These are phyloP conservation scores for Solanum medicagineum DNA, from an alignment of 257 asterid species.

Conservation along the genomic window DNA sequence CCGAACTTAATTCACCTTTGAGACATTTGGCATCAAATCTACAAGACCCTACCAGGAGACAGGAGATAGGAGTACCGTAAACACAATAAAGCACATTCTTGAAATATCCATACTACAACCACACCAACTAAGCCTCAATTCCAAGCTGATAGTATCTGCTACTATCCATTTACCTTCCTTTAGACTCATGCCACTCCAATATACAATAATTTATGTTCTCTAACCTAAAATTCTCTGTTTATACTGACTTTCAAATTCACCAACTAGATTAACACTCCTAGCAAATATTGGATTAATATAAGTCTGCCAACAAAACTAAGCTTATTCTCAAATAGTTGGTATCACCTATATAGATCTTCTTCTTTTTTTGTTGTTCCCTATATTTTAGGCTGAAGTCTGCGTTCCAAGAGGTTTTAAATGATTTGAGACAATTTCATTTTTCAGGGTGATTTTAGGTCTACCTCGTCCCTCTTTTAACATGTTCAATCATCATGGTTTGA, in stretches of 20 bases:
- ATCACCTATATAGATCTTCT: neutral
- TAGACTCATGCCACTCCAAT: neutral
- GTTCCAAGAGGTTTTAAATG: neutral
- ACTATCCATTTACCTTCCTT: neutral
- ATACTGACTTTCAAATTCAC: neutral
- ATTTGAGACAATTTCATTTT: neutral
- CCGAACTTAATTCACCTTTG: neutral
- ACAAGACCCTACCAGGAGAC: neutral
- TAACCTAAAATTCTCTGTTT: too few relatives aligned
- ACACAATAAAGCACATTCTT: neutral
- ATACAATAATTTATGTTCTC: neutral
- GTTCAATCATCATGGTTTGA: neutral
- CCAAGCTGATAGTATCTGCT: neutral
- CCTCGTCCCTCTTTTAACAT: neutral
- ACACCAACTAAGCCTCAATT: neutral
- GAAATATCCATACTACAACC: neutral
- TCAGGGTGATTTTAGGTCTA: neutral
- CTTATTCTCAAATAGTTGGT: neutral
- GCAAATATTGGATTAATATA: neutral
- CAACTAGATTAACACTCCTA: neutral
- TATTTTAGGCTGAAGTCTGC: neutral
- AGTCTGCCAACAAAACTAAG: neutral
- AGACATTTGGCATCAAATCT: neutral
- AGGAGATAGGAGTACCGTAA: neutral
- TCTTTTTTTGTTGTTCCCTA: neutral